Evolutionary conservation across 768 basidiomycete genomes (phyloP).

Genomic region (Cyclocybe aegerita): DNA sequence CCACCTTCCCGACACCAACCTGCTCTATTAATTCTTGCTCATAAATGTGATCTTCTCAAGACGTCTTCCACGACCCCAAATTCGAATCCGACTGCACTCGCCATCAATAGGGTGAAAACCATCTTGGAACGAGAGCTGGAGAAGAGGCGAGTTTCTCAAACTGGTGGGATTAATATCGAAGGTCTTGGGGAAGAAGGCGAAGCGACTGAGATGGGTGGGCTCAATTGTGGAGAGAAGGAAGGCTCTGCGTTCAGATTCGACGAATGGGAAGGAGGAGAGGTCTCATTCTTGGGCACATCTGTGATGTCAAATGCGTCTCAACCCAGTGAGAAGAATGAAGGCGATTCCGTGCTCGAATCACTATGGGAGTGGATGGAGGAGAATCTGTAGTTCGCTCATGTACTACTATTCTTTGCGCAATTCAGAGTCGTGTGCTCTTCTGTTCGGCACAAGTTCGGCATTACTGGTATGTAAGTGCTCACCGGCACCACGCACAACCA

Average conservation of each 20-base stretch:
- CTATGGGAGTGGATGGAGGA: constrained; percentile 52
- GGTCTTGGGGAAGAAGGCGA: constrained; percentile 72
- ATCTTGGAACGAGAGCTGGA: constrained; percentile 85
- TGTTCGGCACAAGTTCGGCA: not conserved
- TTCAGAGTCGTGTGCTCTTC: not conserved
- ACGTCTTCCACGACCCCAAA: constrained; percentile 35
- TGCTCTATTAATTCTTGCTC: constrained; percentile 64
- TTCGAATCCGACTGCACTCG: constrained; percentile 41
- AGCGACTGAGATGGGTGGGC: constrained; percentile 64
- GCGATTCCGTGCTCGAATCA: constrained; percentile 36
- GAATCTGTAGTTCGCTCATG: constrained; percentile 27
- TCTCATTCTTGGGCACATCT: constrained; percentile 64
- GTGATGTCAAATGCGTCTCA: constrained; percentile 26
- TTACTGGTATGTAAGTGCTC: not conserved
- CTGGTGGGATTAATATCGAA: constrained; percentile 68
- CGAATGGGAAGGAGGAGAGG: constrained; percentile 85
- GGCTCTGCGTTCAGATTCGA: constrained; percentile 67
- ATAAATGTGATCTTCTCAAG: constrained; percentile 76
- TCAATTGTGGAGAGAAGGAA: constrained; percentile 62
- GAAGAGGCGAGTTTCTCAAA: constrained; percentile 66
- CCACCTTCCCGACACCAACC: constrained; percentile 70
- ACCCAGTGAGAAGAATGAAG: constrained; percentile 35
- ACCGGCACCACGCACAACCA: constrained; percentile 11
- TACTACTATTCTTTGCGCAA: not conserved
- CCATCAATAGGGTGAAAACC: constrained; percentile 67